Evolutionary conservation across 257 asterid species (phyloP).

Genomic region (Jacaranda copaia): DNA sequence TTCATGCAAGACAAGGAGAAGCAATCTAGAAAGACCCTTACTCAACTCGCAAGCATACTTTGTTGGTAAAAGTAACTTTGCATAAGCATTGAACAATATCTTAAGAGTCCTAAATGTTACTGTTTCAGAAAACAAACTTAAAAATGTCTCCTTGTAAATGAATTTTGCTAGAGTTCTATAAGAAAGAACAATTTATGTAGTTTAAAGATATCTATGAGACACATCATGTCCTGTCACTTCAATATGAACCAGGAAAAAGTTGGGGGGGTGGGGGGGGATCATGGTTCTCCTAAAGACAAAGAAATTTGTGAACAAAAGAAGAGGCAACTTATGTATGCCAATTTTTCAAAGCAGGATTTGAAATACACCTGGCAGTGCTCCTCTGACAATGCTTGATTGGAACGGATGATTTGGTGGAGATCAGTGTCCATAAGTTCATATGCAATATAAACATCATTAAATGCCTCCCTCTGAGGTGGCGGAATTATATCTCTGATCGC

Average conservation of each 20-base stretch:
- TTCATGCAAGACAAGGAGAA: conserved; percentile 1
- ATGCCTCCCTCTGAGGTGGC: conserved; percentile 82
- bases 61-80: background rate
- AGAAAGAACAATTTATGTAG: conserved; percentile 21
- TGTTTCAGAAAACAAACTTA: background rate
- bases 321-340: background rate
- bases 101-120: background rate
- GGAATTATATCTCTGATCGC: conserved; percentile 96
- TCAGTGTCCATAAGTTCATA: conserved; percentile 99
- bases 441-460: conserved; percentile 95
- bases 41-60: conserved; percentile 2
- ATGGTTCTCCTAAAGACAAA: conserved; percentile 5
- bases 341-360: conserved; percentile 22
- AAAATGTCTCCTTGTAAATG: background rate
- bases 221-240: background rate
- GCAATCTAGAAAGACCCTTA: conserved; percentile 14
- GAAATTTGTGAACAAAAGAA: conserved; percentile 14
- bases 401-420: conserved; percentile 96
- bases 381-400: conserved; percentile 93
- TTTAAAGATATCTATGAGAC: background rate
- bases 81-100: conserved; percentile 18
- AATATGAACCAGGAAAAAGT: conserved; percentile 1
- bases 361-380: conserved; percentile 92
- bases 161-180: background rate
- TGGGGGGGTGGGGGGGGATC: no score